Conservation (phyloP, 352 stramenopile species). For the Globisporangium takayamanum region DNA sequence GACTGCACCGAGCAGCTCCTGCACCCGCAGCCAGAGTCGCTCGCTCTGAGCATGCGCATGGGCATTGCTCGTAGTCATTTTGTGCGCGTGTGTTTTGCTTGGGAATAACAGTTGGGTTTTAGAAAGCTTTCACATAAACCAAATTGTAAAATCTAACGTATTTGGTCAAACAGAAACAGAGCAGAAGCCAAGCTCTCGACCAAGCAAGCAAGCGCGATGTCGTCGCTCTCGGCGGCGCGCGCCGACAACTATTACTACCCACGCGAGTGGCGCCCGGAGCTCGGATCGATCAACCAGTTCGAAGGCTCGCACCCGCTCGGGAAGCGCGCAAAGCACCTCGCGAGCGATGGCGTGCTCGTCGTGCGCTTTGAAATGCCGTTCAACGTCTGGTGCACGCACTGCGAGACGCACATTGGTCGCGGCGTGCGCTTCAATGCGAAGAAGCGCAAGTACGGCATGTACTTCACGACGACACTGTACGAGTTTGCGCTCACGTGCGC, state of each 20-base stretch:
- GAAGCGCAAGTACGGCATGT: conserved; percentile 88
- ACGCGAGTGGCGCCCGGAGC: conserved; percentile 84
- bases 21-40: conserved; percentile 7
- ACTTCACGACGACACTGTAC: conserved; percentile 91
- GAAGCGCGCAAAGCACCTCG: conserved; percentile 82
- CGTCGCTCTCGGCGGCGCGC: conserved; percentile 92
- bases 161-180: neutral
- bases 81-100: neutral
- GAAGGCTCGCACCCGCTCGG: conserved; percentile 69
- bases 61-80: neutral
- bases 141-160: neutral
- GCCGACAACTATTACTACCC: conserved; percentile 98
- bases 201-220: conserved; percentile 69
- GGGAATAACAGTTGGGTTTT: neutral
- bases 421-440: conserved; percentile 96
- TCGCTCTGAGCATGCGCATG: neutral
- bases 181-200: neutral
- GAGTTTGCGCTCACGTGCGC: conserved; percentile 94
- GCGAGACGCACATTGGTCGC: conserved; percentile 57
- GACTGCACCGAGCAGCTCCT: conserved; percentile 3
- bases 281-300: conserved; percentile 85
- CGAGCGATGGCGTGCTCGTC: conserved; percentile 77
- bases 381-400: conserved; percentile 90
- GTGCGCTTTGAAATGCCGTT: conserved; percentile 98
- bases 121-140: neutral